Evolutionary conservation across 148 eudicot genomes (phyloP).

Genomic region (Persicaria maculosa): DNA sequence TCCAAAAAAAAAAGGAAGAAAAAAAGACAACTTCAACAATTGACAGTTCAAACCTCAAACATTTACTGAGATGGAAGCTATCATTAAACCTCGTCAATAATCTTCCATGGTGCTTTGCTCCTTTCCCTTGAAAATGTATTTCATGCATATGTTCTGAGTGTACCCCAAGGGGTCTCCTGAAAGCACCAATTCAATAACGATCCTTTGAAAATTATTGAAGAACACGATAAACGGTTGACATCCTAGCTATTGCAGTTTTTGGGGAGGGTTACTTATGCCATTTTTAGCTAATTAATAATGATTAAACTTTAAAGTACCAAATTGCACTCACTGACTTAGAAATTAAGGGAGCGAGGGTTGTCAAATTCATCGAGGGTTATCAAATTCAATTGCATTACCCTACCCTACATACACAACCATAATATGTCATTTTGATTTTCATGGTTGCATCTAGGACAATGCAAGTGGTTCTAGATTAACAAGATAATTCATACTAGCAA

Average conservation of each 20-base stretch:
- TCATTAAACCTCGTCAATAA: slow-evolving; percentile 54
- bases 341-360: background rate
- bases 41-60: background rate
- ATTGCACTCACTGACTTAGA: background rate
- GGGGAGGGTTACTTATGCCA: background rate
- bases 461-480: background rate
- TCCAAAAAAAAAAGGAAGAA: slow-evolving; percentile 28
- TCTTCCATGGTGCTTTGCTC: slow-evolving; percentile 84
- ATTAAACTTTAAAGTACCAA: background rate
- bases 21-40: background rate
- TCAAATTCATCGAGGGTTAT: background rate
- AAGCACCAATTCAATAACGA: background rate
- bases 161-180: slow-evolving; percentile 31
- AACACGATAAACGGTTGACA: background rate
- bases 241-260: background rate
- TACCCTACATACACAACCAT: background rate
- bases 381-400: background rate
- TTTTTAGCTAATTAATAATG: background rate
- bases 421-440: background rate
- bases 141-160: slow-evolving; percentile 34
- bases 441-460: background rate
- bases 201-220: background rate
- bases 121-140: slow-evolving; percentile 86
- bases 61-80: background rate
- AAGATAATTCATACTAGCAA: background rate